Percentiles rank a stretch among this genome's conserved stretches.
phyloP scores from a whole-genome alignment of 2,329 filamentous ascomycete species.

The Helotiales sp. region DNA sequence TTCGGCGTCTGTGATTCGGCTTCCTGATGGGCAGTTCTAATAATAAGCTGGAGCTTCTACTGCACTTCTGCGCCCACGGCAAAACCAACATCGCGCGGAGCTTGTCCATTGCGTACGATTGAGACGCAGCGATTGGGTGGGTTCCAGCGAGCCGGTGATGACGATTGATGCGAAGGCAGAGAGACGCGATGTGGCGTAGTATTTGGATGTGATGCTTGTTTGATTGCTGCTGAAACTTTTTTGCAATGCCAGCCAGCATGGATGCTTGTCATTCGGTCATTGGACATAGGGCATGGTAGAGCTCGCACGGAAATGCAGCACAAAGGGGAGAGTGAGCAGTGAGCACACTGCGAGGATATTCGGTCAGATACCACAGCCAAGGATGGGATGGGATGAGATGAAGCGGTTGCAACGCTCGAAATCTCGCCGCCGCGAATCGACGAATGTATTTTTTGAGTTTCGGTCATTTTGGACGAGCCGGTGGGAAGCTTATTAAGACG shows the following conservation, averaged over 20 bases:
- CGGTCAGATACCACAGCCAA: background rate
- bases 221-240: conserved; percentile 1
- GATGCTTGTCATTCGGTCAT: background rate
- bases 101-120: background rate
- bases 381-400: background rate
- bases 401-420: background rate
- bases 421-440: background rate
- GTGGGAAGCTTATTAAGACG: conserved; percentile 4
- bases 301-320: background rate
- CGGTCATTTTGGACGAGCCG: background rate
- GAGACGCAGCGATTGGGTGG: background rate
- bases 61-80: background rate
- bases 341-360: background rate
- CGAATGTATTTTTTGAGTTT: background rate
- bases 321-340: background rate
- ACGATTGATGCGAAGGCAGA: conserved; percentile 1
- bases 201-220: background rate
- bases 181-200: conserved; percentile 2
- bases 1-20: background rate
- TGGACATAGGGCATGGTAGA: background rate
- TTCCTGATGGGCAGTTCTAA: background rate
- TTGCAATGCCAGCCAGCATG: background rate
- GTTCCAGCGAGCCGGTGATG: background rate
- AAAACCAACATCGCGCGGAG: background rate
- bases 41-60: background rate